A percentile compares a stretch with the other conserved stretches of the same genome.
Evolutionary conservation across 805 yeast genomes (phyloP).

Genomic region (Saccharomycopsis sp.): DNA sequence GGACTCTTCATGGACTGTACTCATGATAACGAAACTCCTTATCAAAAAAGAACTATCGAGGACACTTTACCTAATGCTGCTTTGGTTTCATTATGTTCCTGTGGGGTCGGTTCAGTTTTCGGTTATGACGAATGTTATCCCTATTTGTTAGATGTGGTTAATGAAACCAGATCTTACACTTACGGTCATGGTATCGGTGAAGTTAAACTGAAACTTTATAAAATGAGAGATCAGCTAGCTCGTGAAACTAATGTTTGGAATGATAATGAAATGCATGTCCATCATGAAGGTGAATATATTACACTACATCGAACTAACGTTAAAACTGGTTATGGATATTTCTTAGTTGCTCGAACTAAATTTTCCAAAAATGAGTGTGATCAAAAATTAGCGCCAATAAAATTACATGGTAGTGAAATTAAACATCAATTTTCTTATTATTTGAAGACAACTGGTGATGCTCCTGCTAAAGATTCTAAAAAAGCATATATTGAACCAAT

Average conservation of each 20-base stretch:
- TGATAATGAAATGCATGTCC: constrained; percentile 89
- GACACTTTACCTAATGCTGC: constrained; percentile 96
- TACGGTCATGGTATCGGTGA: constrained; percentile 59
- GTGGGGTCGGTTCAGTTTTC: constrained; percentile 89
- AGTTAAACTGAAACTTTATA: constrained; percentile 56
- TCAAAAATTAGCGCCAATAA: constrained; percentile 52
- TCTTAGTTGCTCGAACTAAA: constrained; percentile 79
- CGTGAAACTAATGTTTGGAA: constrained; percentile 36
- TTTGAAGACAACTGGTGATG: constrained; percentile 47
- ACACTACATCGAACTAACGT: constrained; percentile 85
- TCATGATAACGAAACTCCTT: constrained; percentile 89
- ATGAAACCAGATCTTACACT: constrained; percentile 60
- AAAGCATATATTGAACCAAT: constrained; percentile 54
- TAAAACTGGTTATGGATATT: constrained; percentile 81
- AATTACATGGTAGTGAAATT: constrained; percentile 53
- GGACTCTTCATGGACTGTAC: constrained; percentile 97
- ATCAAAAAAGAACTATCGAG: constrained; percentile 84
- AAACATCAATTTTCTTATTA: constrained; percentile 52
- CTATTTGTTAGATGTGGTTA: constrained; percentile 67
- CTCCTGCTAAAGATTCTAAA: constrained; percentile 29
- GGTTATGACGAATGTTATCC: constrained; percentile 95
- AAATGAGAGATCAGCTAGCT: constrained; percentile 52
- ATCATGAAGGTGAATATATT: constrained; percentile 87
- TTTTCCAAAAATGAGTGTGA: constrained; percentile 40
- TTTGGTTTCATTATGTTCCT: constrained; percentile 82